Evolutionary conservation across 176 grass and related monocot genomes (phyloP), one percentile per base, ranked within the genome.

Genomic region (Aegilops speltoides): DNA sequence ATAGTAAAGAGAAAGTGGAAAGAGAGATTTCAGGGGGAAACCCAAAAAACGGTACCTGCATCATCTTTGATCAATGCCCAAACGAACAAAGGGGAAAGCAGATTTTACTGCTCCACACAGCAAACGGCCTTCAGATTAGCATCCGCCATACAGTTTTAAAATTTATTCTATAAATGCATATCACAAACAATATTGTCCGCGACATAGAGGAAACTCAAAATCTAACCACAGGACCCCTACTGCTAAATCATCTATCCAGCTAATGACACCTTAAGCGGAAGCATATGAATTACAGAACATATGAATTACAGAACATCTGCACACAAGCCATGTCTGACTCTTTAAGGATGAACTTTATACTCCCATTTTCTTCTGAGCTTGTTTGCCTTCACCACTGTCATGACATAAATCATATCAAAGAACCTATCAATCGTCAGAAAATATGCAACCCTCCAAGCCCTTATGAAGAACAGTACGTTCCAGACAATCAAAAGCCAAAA

Each of bases 401-500:
- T 60, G 4, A 45, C 36, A 66, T 28, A 88, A 0, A 17, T 0
- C 5, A 0, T 57, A 78, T 83, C 63, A 59, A 69, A 77, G 2
- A 69, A 45, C 13, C 23, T 61, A n/a, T 83, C 79, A 32, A 83
- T 11, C 46, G 38, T 8, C 24, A 2, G 2, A 61, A 83, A 83
- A 77, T 69, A 88, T 0, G 46, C 24, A 8, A 14, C 33, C 31
- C 79, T 88, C 79, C 64, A 88, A 83, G 64, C 5, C 10, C 48
- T 83, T 0, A 26, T 64, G 34, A 83, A 78, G 24, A 71, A 78
- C 19, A 83, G 63, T 26, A 56, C 2, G 29, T 6, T 78, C 48
- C 25, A 88, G 2, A 70, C 17, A 8, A 29, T 70, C 33, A 83
- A 6, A 32, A 88, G 73, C 48, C 80, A 80, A 8, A 25, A 68